Percentiles rank a stretch among this genome's conserved stretches.
phyloP scores from a whole-genome alignment of 192 early-diverging fungal genomes.

The Coemansia sp. region DNA sequence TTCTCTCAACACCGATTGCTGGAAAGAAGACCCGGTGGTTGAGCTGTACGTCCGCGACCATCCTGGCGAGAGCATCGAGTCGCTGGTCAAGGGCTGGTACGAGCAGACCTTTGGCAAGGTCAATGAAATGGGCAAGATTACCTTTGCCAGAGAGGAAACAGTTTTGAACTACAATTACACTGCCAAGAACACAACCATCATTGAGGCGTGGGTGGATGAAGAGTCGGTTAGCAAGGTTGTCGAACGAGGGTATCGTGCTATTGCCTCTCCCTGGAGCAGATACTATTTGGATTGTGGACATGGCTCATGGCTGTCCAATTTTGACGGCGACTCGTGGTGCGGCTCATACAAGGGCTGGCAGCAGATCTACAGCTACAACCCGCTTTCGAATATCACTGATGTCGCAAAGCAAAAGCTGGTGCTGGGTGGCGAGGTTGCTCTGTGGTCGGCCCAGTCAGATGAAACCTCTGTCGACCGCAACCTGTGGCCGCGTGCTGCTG shows the following conservation, averaged over 20 bases:
- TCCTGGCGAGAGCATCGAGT: conserved; percentile 46
- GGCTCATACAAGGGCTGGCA: conserved; percentile 70
- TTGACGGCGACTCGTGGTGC: conserved; percentile 67
- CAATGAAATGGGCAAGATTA: conserved; percentile 58
- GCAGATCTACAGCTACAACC: conserved; percentile 64
- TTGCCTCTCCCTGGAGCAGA: conserved; percentile 61
- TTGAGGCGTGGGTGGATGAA: conserved; percentile 68
- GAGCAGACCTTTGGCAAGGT: conserved; percentile 51
- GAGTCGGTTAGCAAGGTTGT: conserved; percentile 57
- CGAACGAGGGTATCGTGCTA: conserved; percentile 59
- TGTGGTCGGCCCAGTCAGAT: conserved; percentile 71
- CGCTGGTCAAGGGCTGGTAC: conserved; percentile 30
- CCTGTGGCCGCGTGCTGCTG: conserved; percentile 68
- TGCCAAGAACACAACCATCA: conserved; percentile 58
- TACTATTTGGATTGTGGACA: conserved; percentile 75
- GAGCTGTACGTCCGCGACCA: conserved; percentile 51
- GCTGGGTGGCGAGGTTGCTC: conserved; percentile 62
- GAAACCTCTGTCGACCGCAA: conserved; percentile 57
- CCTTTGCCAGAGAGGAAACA: conserved; percentile 72
- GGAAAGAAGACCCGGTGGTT: conserved; percentile 54
- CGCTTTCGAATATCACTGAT: conserved; percentile 56
- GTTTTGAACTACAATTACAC: conserved; percentile 56
- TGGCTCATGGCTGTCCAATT: conserved; percentile 70
- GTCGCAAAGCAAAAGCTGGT: conserved; percentile 58
- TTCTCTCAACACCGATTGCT: conserved; percentile 68